Evolutionary conservation across 495 filamentous ascomycete species (phyloP), one percentile per base, ranked within the genome.

Genomic region (Podospora didyma): DNA sequence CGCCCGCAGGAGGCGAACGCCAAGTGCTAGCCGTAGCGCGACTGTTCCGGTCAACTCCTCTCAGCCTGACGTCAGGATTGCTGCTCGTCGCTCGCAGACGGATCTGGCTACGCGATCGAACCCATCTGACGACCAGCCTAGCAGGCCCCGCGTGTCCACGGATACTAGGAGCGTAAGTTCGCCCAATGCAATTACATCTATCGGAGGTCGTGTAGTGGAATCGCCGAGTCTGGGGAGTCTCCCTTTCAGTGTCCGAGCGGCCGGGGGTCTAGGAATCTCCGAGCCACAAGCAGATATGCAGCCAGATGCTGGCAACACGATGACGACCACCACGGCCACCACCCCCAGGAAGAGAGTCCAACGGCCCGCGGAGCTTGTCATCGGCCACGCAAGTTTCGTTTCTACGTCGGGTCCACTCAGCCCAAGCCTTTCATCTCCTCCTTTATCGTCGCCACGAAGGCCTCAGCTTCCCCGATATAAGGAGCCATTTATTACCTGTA

Each of bases 401-500:
- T 39, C 61, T 6, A 42, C 22, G 14, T 57, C 66, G 3, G 57
- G 54, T 1, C 61, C 61, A 1, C 28, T 60, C 7, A 65, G 61
- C 46, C 51, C 58, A 19, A 26, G 53, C 17, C 52, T 64, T 6
- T n/a, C 42, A 24, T 52, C 67, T 6, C 61, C 64, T 11, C 61
- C 61, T 0, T 35, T 49, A 1, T 16, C 56, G 2, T 54, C 62
- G 1, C 59, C 64, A 2, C 69, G 67, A 7, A 64, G 60, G 21
- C 42, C 63, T 19, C 69, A 71, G 3, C 74, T 75, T 14, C 65
- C 75, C 12, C 75, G 79, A 1, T 92, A 82, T 62, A 56, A 73
- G 3, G 90, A 94, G 60, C 90, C 92, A 2, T 80, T 80, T 0
- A 80, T 96, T 52, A 78, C 76, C 26, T 96, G 92, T 65, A 78